Evolutionary conservation across 2,329 filamentous ascomycete genomes (phyloP).

Genomic region (Immersiporthe knoxdaviesiana): DNA sequence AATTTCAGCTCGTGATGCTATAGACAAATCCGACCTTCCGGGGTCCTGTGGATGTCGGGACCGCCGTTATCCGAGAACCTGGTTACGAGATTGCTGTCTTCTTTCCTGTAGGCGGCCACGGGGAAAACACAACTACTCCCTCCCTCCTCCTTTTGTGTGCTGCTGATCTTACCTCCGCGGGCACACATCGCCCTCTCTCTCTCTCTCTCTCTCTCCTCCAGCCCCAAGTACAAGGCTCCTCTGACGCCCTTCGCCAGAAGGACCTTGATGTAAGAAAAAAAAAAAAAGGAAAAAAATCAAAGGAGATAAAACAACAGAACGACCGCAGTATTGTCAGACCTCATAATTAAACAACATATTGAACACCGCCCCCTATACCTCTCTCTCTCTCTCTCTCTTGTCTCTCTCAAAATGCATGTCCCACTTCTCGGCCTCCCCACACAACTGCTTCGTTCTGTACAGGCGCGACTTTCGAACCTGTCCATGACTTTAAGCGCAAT

Average conservation of each 20-base stretch:
- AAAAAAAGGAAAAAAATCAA: constrained; percentile 14
- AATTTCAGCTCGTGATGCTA: constrained; percentile 30
- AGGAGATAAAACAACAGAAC: constrained; percentile 16
- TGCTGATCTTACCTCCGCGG: constrained; percentile 17
- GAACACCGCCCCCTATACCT: constrained; percentile 42
- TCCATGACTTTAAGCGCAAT: constrained; percentile 24
- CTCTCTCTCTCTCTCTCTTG: constrained; percentile 15
- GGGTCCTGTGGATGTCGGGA: constrained; percentile 22
- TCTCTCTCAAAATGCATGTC: constrained; percentile 29
- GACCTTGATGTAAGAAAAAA: constrained; percentile 18
- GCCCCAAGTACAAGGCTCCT: constrained; percentile 3
- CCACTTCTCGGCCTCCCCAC: constrained; percentile 25
- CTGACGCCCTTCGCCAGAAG: constrained; percentile 28
- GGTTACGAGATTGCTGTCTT: constrained; percentile 28
- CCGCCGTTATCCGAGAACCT: constrained; percentile 30
- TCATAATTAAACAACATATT: constrained; percentile 56
- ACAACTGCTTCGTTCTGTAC: constrained; percentile 27
- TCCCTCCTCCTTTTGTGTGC: constrained; percentile 15
- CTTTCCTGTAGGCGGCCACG: constrained; percentile 24
- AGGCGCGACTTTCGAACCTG: constrained; percentile 25
- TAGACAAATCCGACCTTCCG: constrained; percentile 32
- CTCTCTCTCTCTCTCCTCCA: too few relatives aligned
- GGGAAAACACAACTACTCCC: constrained; percentile 14
- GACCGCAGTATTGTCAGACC: constrained; percentile 30
- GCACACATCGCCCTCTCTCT: constrained; percentile 13